These are phyloP conservation scores for Psilocybe cubensis DNA, from an alignment of 768 basidiomycete species.

Conservation along the genomic window DNA sequence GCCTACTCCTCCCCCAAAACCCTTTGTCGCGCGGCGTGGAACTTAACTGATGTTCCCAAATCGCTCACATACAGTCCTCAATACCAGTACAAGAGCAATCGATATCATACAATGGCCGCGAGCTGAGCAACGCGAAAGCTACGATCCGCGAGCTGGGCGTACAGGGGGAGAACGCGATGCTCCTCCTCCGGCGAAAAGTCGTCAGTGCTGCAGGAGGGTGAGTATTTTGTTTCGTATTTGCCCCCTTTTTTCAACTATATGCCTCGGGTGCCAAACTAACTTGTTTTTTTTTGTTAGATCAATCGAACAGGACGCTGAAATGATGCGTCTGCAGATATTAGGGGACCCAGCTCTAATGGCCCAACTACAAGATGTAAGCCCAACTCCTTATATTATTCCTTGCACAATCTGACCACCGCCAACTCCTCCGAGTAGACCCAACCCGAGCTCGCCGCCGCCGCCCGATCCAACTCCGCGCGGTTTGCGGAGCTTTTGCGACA, in stretches of 20 bases:
- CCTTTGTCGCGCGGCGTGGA: background rate
- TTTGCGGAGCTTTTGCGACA: conserved; percentile 78
- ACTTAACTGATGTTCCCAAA: background rate
- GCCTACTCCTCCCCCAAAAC: background rate
- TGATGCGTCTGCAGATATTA: conserved; percentile 86
- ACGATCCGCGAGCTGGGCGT: conserved; percentile 74
- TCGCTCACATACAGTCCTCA: conserved; percentile 56
- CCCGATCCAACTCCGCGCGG: conserved; percentile 63
- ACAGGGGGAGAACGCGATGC: conserved; percentile 57
- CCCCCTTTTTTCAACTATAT: background rate
- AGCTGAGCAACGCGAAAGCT: conserved; percentile 65
- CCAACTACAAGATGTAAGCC: conserved; percentile 67
- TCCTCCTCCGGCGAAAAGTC: conserved; percentile 69
- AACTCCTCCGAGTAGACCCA: conserved; percentile 53
- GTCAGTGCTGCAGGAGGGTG: conserved; percentile 46
- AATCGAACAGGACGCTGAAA: conserved; percentile 83
- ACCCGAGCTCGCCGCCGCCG: conserved; percentile 82
- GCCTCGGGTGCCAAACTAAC: background rate
- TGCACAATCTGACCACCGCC: background rate
- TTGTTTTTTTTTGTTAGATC: conserved; percentile 42
- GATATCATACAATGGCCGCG: conserved; percentile 68
- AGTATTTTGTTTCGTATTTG: conserved; percentile 2
- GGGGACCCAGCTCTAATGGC: conserved; percentile 83
- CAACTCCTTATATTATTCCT: background rate
- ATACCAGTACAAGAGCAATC: conserved; percentile 75